Base-by-base conservation (phyloP, 2,329 filamentous ascomycete species). In the Colletotrichum musae region DNA sequence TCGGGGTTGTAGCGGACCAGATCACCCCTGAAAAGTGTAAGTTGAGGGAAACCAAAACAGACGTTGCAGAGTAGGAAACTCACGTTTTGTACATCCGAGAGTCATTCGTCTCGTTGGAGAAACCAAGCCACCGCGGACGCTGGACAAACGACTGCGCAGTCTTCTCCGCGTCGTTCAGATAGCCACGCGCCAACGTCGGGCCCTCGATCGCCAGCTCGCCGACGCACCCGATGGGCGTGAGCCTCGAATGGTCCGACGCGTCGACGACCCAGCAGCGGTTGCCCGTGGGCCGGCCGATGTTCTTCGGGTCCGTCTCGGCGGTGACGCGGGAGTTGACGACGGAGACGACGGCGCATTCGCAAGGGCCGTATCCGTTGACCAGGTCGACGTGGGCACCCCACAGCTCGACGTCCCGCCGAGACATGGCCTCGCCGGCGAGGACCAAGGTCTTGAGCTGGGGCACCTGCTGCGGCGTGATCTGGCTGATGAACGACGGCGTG, bases 231-330 rank as follows among this genome's bases (percentile, higher is more conserved):
- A 70, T 62, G 6, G 79, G 78, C 48, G 75, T 68, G 3, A 80
- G 73, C 0, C 36, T 70, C 50, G 68, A 63, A 21, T 71, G 57
- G 5, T 79, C 74, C 0, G 75, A 70, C n/a, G 21, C 21, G 21
- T 77, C 72, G 1, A 75, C 73, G 18, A 80, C 65, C 75, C 77
- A 80, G 5, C 72, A 64, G n/a, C 73, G 70, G 18, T 73, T 72
- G 16, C 72, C 45, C 62, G 5, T 24, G 21, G 21, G 21, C 21
- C 36, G 9, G 21, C 62, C 62, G n/a, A 54, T 62, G 16, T 24
- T 24, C 21, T 24, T 24, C 21, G 21, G 21, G 21, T 24, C 21
- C 21, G 21, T 24, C 21, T 24, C 21, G 21, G 21, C 21, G 21
- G 21, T 24, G 21, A 24, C 21, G 21, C 21, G 21, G 21, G 21